A percentile compares a stretch with the other conserved stretches of the same genome.
Conservation (phyloP, 2,329 filamentous ascomycete species). For the Nemania diffusa region DNA sequence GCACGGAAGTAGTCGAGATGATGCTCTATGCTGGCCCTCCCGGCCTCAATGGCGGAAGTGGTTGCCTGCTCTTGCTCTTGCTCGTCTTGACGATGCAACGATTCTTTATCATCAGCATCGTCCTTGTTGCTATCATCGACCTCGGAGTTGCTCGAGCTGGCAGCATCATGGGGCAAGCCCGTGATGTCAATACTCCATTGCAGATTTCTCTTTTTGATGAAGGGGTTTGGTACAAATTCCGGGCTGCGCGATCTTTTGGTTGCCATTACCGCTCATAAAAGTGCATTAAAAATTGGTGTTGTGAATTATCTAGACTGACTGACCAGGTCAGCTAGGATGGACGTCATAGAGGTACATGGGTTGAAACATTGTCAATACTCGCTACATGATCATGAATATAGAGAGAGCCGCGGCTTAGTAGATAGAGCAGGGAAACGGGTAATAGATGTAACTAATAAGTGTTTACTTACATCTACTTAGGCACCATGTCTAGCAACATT, state of each 20-base stretch:
- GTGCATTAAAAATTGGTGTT: background rate
- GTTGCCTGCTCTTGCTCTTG: constrained; percentile 37
- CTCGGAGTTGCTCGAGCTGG: constrained; percentile 31
- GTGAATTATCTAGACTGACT: background rate
- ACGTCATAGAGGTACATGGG: no score
- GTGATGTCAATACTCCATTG: constrained; percentile 54
- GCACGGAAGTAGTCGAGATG: constrained; percentile 54
- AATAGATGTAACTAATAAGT: no score
- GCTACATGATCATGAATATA: no score
- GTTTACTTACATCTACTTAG: no score
- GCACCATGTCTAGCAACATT: no score
- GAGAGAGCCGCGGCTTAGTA: no score
- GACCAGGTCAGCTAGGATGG: background rate
- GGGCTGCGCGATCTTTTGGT: constrained; percentile 49
- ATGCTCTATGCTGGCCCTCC: constrained; percentile 51
- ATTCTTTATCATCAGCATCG: constrained; percentile 10
- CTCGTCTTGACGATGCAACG: constrained; percentile 18
- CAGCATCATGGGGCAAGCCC: constrained; percentile 26
- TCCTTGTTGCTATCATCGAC: constrained; percentile 7
- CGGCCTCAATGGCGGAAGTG: constrained; percentile 56
- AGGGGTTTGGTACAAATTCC: constrained; percentile 56
- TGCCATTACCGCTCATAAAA: constrained; percentile 39
- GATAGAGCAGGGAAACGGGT: no score
- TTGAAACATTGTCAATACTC: no score
- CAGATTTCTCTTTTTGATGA: constrained; percentile 60